Conservation (phyloP, 1,284 basidiomycete genomes). For the Boletus smithii region DNA sequence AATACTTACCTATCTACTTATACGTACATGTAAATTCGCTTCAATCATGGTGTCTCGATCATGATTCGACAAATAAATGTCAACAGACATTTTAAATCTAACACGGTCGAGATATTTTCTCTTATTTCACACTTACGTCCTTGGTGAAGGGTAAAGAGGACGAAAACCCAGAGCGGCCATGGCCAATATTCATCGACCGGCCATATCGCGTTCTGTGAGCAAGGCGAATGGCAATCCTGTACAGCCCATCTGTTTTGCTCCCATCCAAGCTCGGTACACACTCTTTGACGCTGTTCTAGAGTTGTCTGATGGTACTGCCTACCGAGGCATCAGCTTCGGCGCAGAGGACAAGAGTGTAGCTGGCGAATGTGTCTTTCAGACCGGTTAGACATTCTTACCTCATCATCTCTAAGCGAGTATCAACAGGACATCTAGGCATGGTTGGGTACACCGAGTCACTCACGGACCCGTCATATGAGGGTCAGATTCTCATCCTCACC, state of each 20-base stretch:
- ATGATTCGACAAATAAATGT: slow-evolving; percentile 21
- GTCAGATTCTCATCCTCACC: slow-evolving; percentile 96
- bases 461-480: slow-evolving; percentile 98
- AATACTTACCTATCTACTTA: too few relatives aligned
- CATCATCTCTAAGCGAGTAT: slow-evolving; percentile 11
- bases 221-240: slow-evolving; percentile 43
- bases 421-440: slow-evolving; percentile 67
- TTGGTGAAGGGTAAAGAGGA: slow-evolving; percentile 59
- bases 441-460: slow-evolving; percentile 98
- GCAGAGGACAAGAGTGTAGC: slow-evolving; percentile 87
- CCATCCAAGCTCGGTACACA: slow-evolving; percentile 21
- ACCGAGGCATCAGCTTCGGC: slow-evolving; percentile 91
- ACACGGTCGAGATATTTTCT: slow-evolving; percentile 25
- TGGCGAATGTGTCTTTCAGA: slow-evolving; percentile 99
- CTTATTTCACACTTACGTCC: slow-evolving; percentile 36
- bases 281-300: slow-evolving; percentile 74
- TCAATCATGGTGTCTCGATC: background rate
- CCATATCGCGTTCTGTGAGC: slow-evolving; percentile 47
- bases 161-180: slow-evolving; percentile 18
- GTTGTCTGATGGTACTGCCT: slow-evolving; percentile 87
- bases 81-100: slow-evolving; percentile 21
- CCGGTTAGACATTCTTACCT: slow-evolving; percentile 61
- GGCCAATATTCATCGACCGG: slow-evolving; percentile 40
- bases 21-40: too few relatives aligned
- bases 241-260: slow-evolving; percentile 51